Base-by-base conservation (phyloP, 805 yeast genomes). In the Scheffersomyces amazonensis region DNA sequence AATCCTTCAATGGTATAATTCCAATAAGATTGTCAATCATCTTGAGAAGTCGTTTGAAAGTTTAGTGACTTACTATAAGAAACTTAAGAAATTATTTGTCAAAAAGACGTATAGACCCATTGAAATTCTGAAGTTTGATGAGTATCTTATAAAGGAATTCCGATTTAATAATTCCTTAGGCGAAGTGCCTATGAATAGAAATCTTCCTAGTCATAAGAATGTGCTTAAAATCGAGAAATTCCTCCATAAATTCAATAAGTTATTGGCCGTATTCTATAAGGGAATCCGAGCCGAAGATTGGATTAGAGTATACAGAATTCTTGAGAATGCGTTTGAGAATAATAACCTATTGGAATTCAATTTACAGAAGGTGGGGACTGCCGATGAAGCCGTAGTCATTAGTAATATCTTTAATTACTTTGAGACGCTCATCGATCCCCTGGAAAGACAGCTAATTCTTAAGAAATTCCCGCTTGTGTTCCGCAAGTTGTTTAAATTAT, bases 381-480 rank as follows among this genome's bases (percentile, higher is more conserved):
- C 65, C 7, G 86, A 80, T 21, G 85, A 79, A 10, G 75, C 73
- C 7, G 44, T 89, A 9, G 69, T 73, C 6, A 67, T 90, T 11
- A 73, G 83, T 35, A 87, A 87, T 52, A 70, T 90, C 8, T 88
- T 80, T 57, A 61, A 67, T 12, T 91, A 87, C 81, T 61, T 90
- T 27, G 76, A 79, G 23, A 66, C 81, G 2, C 63, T 90, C 34
- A 66, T 61, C 34, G 82, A 75, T 33, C 59, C 73, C 1, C 66
- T 64, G 20, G 73, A 71, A 10, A 64, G 62, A 31, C 56, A 58
- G 32, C 47, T 63, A 11, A 44, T 65, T 1, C 41, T 68, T 33
- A 52, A 59, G 44, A 66, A 71, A 45, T 70, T 91, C 35, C 96
- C 98, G 2, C 64, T 77, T 20, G 76, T 89, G 1, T 75, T 91